Base-by-base conservation (phyloP, 805 yeast genomes). In the Candida chauliodis region DNA sequence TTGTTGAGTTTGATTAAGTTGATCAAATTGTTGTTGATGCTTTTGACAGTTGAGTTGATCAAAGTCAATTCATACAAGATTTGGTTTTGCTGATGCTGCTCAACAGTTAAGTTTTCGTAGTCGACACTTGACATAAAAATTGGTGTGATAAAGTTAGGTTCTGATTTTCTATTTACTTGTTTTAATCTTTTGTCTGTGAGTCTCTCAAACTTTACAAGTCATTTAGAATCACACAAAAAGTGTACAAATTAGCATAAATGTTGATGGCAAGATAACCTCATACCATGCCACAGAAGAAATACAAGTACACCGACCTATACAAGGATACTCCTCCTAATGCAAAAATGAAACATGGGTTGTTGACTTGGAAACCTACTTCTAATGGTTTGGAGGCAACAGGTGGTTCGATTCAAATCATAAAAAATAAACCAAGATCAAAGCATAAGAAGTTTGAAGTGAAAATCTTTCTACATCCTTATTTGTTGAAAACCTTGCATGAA, bases 11-110 rank as follows among this genome's bases (percentile, higher is more conserved):
- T 47, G 24, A 61, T 53, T 11, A 64, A 51, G 18, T 46, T 48
- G 13, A 44, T 36, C 8, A 66, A 29, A 39, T 56, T 63, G 14
- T 37, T 38, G 36, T 66, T 55, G 24, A 66, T 63, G 30, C 47
- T 49, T 30, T 55, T 53, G 8, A 56, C 51, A 3, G 72, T 66
- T 20, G 48, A 33, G 9, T 62, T 50, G 10, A 66, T 66, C 54
- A 61, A 44, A 39, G 61, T 54, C 13, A 66, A 51, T 42, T 66
- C 69, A 5, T 51, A 26, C 9, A 66, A 47, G 8, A 66, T 51
- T 22, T 46, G 43, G 23, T 59, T 53, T 36, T 58, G 63, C 16
- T 51, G 48, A 16, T 32, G 30, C 19, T 46, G 21, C 13, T 31
- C 36, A 9, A 28, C 19, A 8, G 19, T 27, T 18, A 21, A n/a